These are phyloP conservation scores for Claviceps purpurea DNA, from an alignment of 2,329 filamentous ascomycete species.

Conservation along the genomic window DNA sequence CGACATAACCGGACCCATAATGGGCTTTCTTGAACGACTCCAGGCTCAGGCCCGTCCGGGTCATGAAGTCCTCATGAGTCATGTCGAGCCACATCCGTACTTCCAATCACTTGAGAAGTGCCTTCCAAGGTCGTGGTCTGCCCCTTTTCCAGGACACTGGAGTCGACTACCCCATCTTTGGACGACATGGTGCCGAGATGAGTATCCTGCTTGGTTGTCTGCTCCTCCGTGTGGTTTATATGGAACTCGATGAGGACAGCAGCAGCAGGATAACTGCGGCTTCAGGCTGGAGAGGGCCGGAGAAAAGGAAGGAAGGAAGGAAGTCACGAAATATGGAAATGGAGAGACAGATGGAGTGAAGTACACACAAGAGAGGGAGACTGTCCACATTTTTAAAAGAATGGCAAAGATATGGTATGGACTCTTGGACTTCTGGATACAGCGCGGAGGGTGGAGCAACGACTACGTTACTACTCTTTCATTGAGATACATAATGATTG, in stretches of 20 bases:
- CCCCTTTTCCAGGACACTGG: slow-evolving; percentile 11
- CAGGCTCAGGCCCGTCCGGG: slow-evolving; percentile 24
- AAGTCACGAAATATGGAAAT: neutral
- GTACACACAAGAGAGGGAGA: neutral
- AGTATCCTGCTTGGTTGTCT: neutral
- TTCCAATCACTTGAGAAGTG: slow-evolving; percentile 8
- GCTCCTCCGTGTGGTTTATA: neutral
- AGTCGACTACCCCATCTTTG: slow-evolving; percentile 8
- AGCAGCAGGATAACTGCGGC: neutral
- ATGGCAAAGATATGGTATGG: neutral
- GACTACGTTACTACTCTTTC: neutral
- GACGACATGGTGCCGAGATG: slow-evolving; percentile 8
- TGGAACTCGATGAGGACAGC: neutral
- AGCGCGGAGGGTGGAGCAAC: slow-evolving; percentile 1
- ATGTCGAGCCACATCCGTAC: slow-evolving; percentile 11
- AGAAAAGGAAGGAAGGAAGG: neutral
- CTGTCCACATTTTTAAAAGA: neutral
- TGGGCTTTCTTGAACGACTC: slow-evolving; percentile 25
- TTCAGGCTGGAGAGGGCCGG: neutral
- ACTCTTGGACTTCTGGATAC: slow-evolving; percentile 4
- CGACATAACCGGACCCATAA: slow-evolving; percentile 19
- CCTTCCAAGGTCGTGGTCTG: slow-evolving; percentile 6
- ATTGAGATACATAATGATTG: too few species aligned
- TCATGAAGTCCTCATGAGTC: slow-evolving; percentile 21
- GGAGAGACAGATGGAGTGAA: neutral